Base-by-base conservation (phyloP, 1,284 basidiomycete genomes). In the Phenoliferia sp. region DNA sequence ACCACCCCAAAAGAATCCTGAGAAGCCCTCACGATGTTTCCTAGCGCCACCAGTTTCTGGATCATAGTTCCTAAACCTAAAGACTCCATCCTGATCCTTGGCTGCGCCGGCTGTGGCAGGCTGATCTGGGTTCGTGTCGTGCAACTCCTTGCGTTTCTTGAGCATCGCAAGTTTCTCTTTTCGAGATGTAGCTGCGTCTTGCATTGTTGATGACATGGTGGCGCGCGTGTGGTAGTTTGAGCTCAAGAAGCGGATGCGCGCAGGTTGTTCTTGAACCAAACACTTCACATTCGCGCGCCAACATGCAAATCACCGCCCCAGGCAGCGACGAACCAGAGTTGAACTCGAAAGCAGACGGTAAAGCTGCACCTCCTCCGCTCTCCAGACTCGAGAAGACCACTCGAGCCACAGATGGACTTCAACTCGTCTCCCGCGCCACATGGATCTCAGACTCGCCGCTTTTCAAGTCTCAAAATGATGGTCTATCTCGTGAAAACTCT, bases 131-230 rank as follows among this genome's bases (percentile, higher is more conserved):
- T 29, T 66, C 22, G 67, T 54, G 48, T 74, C 72, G 58, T 77
- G 75, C 34, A 73, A 69, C 2, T 85, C 85, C 77, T 92, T 94
- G 69, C 87, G 84, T 77, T 86, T 88, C 70, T 89, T 85, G 54
- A 98, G 84, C 1, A 92, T 91, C 52, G 87, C 80, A 3, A 98
- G 82, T 68, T 93, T 88, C 63, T 87, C 87, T 79, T 94, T 95
- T 61, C 94, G 85, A n/a, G 87, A 87, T 72, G 92, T 89, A 12
- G 90, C 87, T 10, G 87, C 88, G 71, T 89, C 89, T 68, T 88
- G 90, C 58, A 97, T 85, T n/a, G n/a, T n/a, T n/a, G n/a, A n/a
- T n/a, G n/a, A n/a, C n/a, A n/a, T n/a, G n/a, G n/a, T n/a, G n/a
- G n/a, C n/a, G n/a, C n/a, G n/a, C n/a, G n/a, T n/a, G n/a, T n/a